phyloP scores from a whole-genome alignment of 768 basidiomycete species.

The Russula griseocarnosa region DNA sequence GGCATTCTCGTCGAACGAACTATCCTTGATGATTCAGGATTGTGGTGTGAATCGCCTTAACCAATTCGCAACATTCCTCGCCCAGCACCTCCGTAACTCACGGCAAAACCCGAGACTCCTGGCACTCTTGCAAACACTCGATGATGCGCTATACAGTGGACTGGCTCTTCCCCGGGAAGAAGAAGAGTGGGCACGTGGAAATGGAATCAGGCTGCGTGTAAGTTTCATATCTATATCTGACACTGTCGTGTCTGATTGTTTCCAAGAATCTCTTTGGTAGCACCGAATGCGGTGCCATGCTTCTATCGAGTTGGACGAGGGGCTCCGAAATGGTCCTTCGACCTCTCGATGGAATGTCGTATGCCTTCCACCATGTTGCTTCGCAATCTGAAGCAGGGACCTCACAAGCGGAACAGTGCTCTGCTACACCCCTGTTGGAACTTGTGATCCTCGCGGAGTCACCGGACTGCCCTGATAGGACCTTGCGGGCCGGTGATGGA shows the following conservation, averaged over 20 bases:
- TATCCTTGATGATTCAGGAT: slow-evolving; percentile 63
- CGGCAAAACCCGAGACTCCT: slow-evolving; percentile 59
- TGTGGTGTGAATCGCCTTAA: slow-evolving; percentile 71
- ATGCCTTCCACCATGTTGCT: slow-evolving; percentile 61
- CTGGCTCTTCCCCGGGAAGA: slow-evolving; percentile 62
- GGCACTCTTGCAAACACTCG: slow-evolving; percentile 49
- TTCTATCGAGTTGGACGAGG: slow-evolving; percentile 48
- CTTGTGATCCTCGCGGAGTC: slow-evolving; percentile 66
- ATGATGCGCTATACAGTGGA: slow-evolving; percentile 64
- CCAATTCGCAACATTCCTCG: slow-evolving; percentile 69
- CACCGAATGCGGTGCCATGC: slow-evolving; percentile 74
- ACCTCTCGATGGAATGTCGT: slow-evolving; percentile 58
- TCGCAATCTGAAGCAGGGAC: slow-evolving; percentile 30
- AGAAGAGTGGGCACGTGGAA: slow-evolving; percentile 63
- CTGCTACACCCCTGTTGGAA: slow-evolving; percentile 52
- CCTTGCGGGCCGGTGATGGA: slow-evolving; percentile 58
- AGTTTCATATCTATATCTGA: slow-evolving; percentile 32
- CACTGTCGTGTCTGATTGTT: slow-evolving; percentile 29
- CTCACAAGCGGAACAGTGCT: slow-evolving; percentile 44
- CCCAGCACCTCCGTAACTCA: slow-evolving; percentile 56
- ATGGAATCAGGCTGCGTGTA: slow-evolving; percentile 62
- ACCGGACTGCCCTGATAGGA: slow-evolving; percentile 60
- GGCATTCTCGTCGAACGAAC: slow-evolving; percentile 62
- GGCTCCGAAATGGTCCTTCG: slow-evolving; percentile 52
- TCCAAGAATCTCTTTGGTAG: slow-evolving; percentile 72